Percentiles rank a stretch among this genome's conserved stretches.
Evolutionary conservation across 2,329 filamentous ascomycete genomes (phyloP).

Genomic region (Penicillium sp.): DNA sequence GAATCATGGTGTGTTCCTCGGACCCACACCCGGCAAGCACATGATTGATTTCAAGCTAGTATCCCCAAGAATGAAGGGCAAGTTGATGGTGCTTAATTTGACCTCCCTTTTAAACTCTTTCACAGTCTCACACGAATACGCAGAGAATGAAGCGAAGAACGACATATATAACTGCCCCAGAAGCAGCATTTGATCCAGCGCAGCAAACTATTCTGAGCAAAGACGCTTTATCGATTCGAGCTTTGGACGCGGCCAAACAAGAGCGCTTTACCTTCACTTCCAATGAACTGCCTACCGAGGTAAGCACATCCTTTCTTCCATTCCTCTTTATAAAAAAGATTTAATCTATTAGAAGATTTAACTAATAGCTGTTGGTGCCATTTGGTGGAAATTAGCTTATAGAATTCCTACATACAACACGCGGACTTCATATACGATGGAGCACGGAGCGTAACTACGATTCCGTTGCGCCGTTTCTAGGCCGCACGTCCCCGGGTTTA

Average conservation of each 20-base stretch:
- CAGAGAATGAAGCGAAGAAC: conserved; percentile 48
- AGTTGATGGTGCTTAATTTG: background rate
- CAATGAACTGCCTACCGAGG: conserved; percentile 68
- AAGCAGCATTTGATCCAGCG: conserved; percentile 61
- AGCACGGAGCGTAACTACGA: conserved; percentile 56
- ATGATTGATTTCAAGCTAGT: background rate
- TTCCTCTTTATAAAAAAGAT: background rate
- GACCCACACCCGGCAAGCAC: background rate
- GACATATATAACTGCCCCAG: conserved; percentile 70
- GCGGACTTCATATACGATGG: conserved; percentile 78
- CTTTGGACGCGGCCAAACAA: conserved; percentile 67
- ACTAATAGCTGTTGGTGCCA: background rate
- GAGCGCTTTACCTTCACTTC: conserved; percentile 71
- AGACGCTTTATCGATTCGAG: conserved; percentile 53
- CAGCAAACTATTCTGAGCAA: conserved; percentile 57
- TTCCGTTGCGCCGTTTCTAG: conserved; percentile 65
- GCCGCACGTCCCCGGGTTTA: conserved; percentile 72
- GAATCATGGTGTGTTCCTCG: background rate
- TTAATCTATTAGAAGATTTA: conserved; percentile 3
- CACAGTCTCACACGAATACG: background rate
- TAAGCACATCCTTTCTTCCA: conserved; percentile 24
- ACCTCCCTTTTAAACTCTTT: background rate
- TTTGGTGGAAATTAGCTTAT: conserved; percentile 47
- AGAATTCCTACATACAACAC: conserved; percentile 58
- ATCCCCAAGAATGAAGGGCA: background rate